These are phyloP conservation scores for Boletus huronensis DNA, from an alignment of 768 basidiomycete genomes.

Conservation along the genomic window DNA sequence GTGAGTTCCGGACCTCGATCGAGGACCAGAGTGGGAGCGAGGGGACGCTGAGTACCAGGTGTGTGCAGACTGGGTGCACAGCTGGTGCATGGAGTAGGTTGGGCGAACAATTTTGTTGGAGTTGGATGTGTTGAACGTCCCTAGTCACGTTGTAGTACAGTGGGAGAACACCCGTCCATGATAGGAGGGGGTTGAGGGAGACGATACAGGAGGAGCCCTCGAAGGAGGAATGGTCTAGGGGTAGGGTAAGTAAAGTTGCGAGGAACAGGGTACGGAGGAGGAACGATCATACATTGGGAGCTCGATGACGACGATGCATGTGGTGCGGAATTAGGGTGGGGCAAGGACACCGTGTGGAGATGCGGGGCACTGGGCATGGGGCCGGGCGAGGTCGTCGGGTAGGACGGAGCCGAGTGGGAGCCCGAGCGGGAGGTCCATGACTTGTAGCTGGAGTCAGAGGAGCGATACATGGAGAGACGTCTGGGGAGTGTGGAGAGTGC, in stretches of 20 bases:
- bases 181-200: conserved; percentile 26
- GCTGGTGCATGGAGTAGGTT: conserved; percentile 21
- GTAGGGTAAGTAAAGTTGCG: background rate
- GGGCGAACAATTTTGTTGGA: conserved; percentile 16
- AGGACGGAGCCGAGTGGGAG: conserved; percentile 2
- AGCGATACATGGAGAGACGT: conserved; percentile 19
- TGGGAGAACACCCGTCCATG: conserved; percentile 14
- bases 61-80: conserved; percentile 16
- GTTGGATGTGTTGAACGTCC: conserved; percentile 24
- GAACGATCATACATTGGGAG: conserved; percentile 17
- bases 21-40: conserved; percentile 26
- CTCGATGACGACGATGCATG: conserved; percentile 16
- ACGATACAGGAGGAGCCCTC: conserved; percentile 16
- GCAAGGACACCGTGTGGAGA: conserved; percentile 27
- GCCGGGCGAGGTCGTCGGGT: conserved; percentile 18
- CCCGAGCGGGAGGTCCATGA: conserved; percentile 19
- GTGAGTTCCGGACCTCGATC: conserved; percentile 30
- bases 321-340: conserved; percentile 29
- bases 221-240: conserved; percentile 13
- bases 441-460: conserved; percentile 19
- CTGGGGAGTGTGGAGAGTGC: conserved; percentile 2
- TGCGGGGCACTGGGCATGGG: conserved; percentile 26
- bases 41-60: conserved; percentile 19
- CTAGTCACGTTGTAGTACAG: conserved; percentile 26
- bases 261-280: background rate